A percentile compares a stretch with the other conserved stretches of the same genome.
These are phyloP conservation scores for Trichoderma harzianum DNA, from an alignment of 2,329 filamentous ascomycete species.

Conservation along the genomic window DNA sequence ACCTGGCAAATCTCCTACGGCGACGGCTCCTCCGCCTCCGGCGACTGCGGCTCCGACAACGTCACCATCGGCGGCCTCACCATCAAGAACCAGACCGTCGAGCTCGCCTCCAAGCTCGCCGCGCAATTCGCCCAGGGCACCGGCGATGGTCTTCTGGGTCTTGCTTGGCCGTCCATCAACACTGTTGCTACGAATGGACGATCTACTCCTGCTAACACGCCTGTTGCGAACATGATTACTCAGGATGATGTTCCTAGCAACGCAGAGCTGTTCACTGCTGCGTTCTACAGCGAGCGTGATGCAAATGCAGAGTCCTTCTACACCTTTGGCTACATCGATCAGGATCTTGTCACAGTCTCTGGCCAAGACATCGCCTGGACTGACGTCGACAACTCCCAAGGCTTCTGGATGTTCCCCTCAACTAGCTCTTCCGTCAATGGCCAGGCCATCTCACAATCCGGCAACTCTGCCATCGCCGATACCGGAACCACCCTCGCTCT, in stretches of 20 bases:
- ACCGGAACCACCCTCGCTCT: slow-evolving; percentile 62
- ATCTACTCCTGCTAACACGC: slow-evolving; percentile 42
- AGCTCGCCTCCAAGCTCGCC: slow-evolving; percentile 41
- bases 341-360: slow-evolving; percentile 53
- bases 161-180: slow-evolving; percentile 43
- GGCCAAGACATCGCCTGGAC: slow-evolving; percentile 60
- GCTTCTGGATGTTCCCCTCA: slow-evolving; percentile 55
- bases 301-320: slow-evolving; percentile 48
- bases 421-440: slow-evolving; percentile 23
- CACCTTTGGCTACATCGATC: slow-evolving; percentile 70
- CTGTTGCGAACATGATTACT: slow-evolving; percentile 52
- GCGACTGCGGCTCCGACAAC: slow-evolving; percentile 42
- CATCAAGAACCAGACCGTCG: slow-evolving; percentile 42
- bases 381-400: slow-evolving; percentile 57
- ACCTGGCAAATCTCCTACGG: slow-evolving; percentile 45
- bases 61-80: slow-evolving; percentile 42
- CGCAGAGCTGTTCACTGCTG: slow-evolving; percentile 24
- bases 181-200: slow-evolving; percentile 39
- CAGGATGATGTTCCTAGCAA: slow-evolving; percentile 40
- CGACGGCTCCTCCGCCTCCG: slow-evolving; percentile 42
- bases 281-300: slow-evolving; percentile 37
- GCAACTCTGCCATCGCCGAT: slow-evolving; percentile 50
- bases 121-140: slow-evolving; percentile 39
- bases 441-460: slow-evolving; percentile 28
- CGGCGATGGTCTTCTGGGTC: slow-evolving; percentile 42